phyloP scores from a whole-genome alignment of 164 flowering plant genomes.

The Vitis riparia region DNA sequence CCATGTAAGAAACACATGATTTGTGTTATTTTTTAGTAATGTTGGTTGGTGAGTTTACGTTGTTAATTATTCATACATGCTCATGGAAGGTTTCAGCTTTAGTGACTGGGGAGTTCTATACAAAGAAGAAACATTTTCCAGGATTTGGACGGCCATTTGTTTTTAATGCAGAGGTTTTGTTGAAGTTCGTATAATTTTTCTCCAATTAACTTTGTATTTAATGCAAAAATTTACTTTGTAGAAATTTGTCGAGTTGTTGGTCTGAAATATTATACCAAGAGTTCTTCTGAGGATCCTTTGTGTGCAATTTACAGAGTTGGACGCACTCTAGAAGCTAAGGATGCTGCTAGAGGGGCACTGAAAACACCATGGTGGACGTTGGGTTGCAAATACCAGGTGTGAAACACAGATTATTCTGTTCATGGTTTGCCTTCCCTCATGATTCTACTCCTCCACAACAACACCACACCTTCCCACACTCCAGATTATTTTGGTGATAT shows the following conservation, averaged over 20 bases:
- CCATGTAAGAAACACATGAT: constrained; percentile 49
- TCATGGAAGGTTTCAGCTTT: constrained; percentile 81
- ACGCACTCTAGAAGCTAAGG: constrained; percentile 75
- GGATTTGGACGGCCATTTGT: constrained; percentile 95
- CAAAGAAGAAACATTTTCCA: constrained; percentile 86
- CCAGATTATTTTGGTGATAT: not conserved
- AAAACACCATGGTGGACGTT: constrained; percentile 98
- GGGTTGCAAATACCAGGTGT: constrained; percentile 80
- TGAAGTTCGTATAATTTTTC: constrained; percentile 54
- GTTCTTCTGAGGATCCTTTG: constrained; percentile 1
- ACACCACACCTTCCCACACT: no score
- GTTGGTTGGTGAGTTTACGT: not conserved
- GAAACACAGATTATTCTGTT: not conserved
- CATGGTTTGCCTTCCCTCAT: not conserved
- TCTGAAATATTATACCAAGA: not conserved
- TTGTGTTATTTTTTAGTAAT: constrained; percentile 5
- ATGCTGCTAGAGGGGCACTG: constrained; percentile 88
- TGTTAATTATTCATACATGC: constrained; percentile 21
- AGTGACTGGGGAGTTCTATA: constrained; percentile 87
- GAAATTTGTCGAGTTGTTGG: not conserved
- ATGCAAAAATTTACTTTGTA: no score
- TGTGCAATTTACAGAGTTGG: constrained; percentile 63
- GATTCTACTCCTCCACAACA: not conserved
- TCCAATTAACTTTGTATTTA: not conserved
- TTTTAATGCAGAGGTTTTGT: constrained; percentile 82